Base-by-base conservation (phyloP, 257 asterid species). In the Ligustrum vulgare region DNA sequence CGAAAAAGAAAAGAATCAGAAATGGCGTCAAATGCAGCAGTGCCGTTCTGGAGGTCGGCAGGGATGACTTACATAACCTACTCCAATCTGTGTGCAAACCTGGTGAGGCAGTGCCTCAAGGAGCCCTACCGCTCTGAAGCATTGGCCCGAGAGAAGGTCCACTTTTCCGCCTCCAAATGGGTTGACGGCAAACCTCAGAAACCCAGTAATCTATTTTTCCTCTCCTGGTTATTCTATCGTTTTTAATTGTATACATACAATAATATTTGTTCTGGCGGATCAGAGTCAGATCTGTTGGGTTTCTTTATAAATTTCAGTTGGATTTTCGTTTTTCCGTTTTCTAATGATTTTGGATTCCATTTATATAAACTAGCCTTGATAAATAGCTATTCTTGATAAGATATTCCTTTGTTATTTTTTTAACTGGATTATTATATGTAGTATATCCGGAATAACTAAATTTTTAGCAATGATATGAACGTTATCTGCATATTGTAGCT, bases 41-140 rank as follows among this genome's bases (percentile, higher is more conserved):
- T 75, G 45, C 96, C 93, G 67, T 93, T 93, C 33, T 90, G 97
- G 98, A 91, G 97, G 74, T 36, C 91, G 65, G 97, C 98, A 8
- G 98, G 97, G 3, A 92, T 92, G 97, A 91, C 98, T 1, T 94
- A 94, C 90, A 85, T 92, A 74, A 91, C 96, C 15, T 91, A 94
- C 83, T 84, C 98, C 0, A 92, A 89, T 47, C 86, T 92, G 43
- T 92, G 98, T 78, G 98, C 98, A 0, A 92, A 81, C 70, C 45
- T 94, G 84, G 94, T 92, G 69, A 88, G 98, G 83, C 93, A 87
- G 80, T 94, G 98, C 71, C 89, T 92, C 79, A 94, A 90, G 77
- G 98, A 91, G 82, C 95, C 96, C 28, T 69, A 87, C 80, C 87
- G 82, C 79, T 72, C 96, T 75, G 97, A 92, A 78, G 85, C 96